Evolutionary conservation across 139 green algal species (phyloP), one percentile per base, ranked within the genome.

Genomic region (Chlamydomonas applanata): DNA sequence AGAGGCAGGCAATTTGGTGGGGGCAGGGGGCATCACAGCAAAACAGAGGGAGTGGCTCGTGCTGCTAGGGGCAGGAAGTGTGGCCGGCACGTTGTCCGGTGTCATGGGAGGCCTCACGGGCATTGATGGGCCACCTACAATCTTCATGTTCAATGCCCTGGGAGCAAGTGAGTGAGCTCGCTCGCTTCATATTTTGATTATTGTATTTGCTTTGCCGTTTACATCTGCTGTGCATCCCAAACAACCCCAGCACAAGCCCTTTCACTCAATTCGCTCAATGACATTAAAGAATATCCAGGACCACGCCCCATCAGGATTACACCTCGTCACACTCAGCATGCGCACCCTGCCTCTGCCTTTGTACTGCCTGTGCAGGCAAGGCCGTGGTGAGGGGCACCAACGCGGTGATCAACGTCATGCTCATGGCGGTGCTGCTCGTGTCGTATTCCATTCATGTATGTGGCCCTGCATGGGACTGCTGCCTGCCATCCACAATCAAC

Each of bases 1-100:
- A n/a, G n/a, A n/a, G n/a, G n/a, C n/a, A n/a, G n/a, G n/a, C n/a
- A n/a, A n/a, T n/a, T n/a, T n/a, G n/a, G n/a, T n/a, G n/a, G n/a
- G n/a, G n/a, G n/a, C n/a, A n/a, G n/a, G n/a, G n/a, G n/a, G 53
- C 7, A 27, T 25, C 53, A 27, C 20, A 30, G 53, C 45, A 16
- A 16, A 32, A 44, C 49, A 33, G 54, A 1, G 4, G n/a, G 7
- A 13, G 2, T 71, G 71, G 71, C 2, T 35, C 5, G 19, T 13
- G 14, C 7, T 77, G 60, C 59, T 77, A 11, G 59, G 13, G 24
- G 34, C 66, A 32, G 71, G 71, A 4, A 45, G 54, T 9, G 59
- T 77, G 61, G 71, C 71, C 27, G 71, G 71, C 27, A 77, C 71
- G 36, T 25, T 66, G 25, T 77, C 71, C n/a, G 71, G 71, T 13